These are phyloP conservation scores for Sanghuangporus sanghuang DNA, from an alignment of 1,284 basidiomycete species.

Conservation along the genomic window DNA sequence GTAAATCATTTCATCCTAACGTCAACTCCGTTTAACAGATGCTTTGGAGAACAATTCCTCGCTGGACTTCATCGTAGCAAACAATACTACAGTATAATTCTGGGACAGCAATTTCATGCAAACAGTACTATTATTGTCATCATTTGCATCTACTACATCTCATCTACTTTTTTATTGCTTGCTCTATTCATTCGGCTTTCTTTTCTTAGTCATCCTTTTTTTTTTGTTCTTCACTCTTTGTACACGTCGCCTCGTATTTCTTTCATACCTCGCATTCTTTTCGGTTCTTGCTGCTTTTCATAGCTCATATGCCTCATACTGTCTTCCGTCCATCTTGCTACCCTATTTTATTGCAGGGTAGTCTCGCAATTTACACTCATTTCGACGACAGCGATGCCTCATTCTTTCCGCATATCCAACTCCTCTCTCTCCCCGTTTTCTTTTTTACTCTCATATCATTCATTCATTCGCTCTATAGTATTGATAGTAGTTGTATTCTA, in stretches of 20 bases:
- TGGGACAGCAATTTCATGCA: background rate
- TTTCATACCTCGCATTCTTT: background rate
- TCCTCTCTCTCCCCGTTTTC: background rate
- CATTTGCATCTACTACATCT: background rate
- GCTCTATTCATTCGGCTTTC: background rate
- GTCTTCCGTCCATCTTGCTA: too few relatives aligned
- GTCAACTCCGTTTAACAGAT: background rate
- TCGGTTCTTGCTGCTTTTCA: too few relatives aligned
- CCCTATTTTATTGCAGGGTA: background rate
- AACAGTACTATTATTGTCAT: conserved; percentile 7
- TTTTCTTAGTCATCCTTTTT: background rate
- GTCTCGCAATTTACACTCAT: background rate
- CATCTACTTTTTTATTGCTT: background rate
- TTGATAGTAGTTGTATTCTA: background rate
- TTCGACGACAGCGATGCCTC: background rate
- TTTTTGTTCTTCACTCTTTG: background rate
- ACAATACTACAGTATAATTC: background rate
- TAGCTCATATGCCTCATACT: too few relatives aligned
- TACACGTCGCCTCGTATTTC: background rate
- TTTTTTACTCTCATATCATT: background rate
- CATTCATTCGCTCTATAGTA: background rate
- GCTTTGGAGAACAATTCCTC: background rate
- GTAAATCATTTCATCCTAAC: background rate
- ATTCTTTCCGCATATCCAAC: background rate
- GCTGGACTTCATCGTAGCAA: background rate